Base-by-base conservation (phyloP, 495 filamentous ascomycete genomes). In the Penicillium arizonense region DNA sequence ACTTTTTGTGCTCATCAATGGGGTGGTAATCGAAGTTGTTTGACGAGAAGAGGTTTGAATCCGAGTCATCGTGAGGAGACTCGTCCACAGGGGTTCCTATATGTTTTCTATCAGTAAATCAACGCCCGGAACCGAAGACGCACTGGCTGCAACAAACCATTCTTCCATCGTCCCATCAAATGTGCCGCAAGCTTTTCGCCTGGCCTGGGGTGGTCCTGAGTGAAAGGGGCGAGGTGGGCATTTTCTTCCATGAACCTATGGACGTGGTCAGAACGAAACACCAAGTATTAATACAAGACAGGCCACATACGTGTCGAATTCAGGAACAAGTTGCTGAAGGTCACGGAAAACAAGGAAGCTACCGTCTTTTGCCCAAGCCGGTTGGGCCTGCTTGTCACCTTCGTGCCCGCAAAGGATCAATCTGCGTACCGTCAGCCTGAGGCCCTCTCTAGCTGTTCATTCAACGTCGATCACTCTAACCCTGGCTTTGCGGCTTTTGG, bases 261-360 rank as follows among this genome's bases (percentile, higher is more conserved):
- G 12, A 41, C 10, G 4, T 12, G 5, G 35, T 62, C n/a, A 56
- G 44, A 12, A 16, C 5, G 9, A 46, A 21, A 21, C 33, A 5
- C 7, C 4, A 21, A 28, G 42, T 16, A 23, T n/a, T 2, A 12
- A 14, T 30, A 12, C 5, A 33, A 20, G 3, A 13, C 8, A 16
- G 28, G 12, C 3, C 7, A 42, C 55, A 5, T 53, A 69, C 59
- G 55, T 56, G 4, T 69, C 39, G 32, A 68, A 72, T 23, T 66
- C 64, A 3, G 63, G 61, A 12, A 74, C 69, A 1, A 63, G 44
- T 35, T 74, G 61, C 12, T 71, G 52, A 6, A 74, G 43, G 24
- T 74, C 54, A 30, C 69, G 71, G 51, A 72, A 67, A 13, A 64
- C 71, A n/a, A 74, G 53, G 42, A 65, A 74, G 52, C 64, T 71